Conservation (phyloP, 768 basidiomycete genomes). For the Rhizopogon vinicolor region DNA sequence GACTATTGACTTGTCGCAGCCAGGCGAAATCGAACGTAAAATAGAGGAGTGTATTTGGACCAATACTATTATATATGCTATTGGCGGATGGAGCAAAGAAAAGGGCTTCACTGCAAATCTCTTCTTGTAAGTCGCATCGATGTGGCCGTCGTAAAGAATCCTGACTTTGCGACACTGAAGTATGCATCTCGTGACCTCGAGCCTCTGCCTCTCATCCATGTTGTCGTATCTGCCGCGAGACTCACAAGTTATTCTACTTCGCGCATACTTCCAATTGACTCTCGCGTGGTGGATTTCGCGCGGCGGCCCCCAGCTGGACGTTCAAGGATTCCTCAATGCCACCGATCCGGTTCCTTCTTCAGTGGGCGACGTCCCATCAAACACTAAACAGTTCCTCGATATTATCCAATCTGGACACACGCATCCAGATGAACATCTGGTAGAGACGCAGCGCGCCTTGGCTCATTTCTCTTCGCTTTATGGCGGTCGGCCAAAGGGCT, state of each 20-base stretch:
- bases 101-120: conserved; percentile 42
- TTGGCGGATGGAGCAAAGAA: conserved; percentile 51
- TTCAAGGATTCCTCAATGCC: conserved; percentile 25
- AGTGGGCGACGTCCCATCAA: conserved; percentile 5
- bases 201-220: conserved; percentile 24
- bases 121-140: conserved; percentile 36
- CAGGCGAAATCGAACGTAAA: conserved; percentile 44
- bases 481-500: conserved; percentile 18
- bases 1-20: conserved; percentile 32
- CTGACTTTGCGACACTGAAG: conserved; percentile 4
- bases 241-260: conserved; percentile 23
- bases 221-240: conserved; percentile 11
- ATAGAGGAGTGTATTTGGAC: conserved; percentile 62
- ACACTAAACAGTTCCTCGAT: conserved; percentile 35
- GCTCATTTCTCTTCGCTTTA: conserved; percentile 30
- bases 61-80: conserved; percentile 48
- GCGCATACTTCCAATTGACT: conserved; percentile 27
- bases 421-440: conserved; percentile 30
- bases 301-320: conserved; percentile 25
- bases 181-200: conserved; percentile 26
- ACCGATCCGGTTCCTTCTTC: conserved; percentile 9
- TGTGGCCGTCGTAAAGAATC: too few species aligned
- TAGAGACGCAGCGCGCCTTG: conserved; percentile 30
- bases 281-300: conserved; percentile 1
- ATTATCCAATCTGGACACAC: conserved; percentile 34